Percentiles rank a stretch among this genome's conserved stretches.
Evolutionary conservation across 2,329 filamentous ascomycete genomes (phyloP).

Genomic region (Ceratocystiopsis brevicomis): DNA sequence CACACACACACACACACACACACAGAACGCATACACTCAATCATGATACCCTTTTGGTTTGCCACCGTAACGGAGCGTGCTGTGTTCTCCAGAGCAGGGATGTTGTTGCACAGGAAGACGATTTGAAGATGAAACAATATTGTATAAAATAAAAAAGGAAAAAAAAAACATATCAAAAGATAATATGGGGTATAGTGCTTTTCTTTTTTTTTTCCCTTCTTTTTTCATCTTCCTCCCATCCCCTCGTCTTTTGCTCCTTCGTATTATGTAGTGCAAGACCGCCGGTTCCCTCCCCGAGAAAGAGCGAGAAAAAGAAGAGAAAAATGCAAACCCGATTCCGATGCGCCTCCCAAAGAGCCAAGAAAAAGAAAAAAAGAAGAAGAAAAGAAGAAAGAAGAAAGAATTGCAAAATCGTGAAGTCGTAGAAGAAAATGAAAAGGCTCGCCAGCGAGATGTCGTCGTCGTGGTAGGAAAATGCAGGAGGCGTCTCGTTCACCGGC

Average conservation of each 20-base stretch:
- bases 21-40: neutral
- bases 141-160: neutral
- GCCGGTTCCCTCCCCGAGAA: no score
- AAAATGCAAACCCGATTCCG: neutral
- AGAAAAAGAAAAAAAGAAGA: neutral
- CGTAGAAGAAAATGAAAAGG: neutral
- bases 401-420: neutral
- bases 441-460: no score
- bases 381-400: neutral
- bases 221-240: no score
- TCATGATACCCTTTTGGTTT: constrained; percentile 10
- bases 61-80: constrained; percentile 2
- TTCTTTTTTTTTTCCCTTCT: neutral
- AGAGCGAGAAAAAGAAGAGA: neutral
- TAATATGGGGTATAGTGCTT: constrained; percentile 1
- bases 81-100: neutral
- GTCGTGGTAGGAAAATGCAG: neutral
- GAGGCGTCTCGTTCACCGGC: constrained; percentile 10
- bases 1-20: neutral
- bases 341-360: no score
- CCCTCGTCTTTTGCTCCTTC: no score
- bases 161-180: neutral
- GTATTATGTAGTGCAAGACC: neutral
- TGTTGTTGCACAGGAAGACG: neutral
- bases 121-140: neutral